Percentiles rank a stretch among this genome's conserved stretches.
These are phyloP conservation scores for Amanita phalloides DNA, from an alignment of 768 basidiomycete species.

Conservation along the genomic window DNA sequence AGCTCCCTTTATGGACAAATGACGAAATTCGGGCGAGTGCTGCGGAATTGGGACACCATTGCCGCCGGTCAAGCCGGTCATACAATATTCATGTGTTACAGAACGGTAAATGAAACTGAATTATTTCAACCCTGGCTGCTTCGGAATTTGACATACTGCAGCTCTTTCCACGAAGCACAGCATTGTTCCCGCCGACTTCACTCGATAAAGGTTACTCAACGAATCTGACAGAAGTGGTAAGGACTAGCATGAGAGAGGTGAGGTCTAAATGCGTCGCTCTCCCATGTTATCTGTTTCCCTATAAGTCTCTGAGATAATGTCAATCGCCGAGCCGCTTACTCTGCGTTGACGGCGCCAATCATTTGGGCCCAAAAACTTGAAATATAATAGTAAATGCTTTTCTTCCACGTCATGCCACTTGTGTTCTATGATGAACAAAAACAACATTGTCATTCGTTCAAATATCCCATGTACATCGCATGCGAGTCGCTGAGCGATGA, in stretches of 20 bases:
- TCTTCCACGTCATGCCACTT: neutral
- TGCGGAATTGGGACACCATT: neutral
- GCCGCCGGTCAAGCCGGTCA: neutral
- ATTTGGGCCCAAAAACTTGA: neutral
- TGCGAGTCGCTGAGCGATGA: neutral
- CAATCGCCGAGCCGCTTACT: neutral
- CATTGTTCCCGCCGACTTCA: neutral
- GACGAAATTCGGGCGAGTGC: neutral
- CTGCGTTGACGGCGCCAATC: neutral
- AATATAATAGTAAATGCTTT: neutral
- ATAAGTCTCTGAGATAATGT: neutral
- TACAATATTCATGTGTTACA: neutral
- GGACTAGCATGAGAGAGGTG: neutral
- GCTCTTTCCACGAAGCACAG: neutral
- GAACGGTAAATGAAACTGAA: neutral
- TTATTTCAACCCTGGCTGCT: neutral
- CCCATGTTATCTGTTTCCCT: neutral
- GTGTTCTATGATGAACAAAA: neutral
- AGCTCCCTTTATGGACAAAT: too few relatives aligned
- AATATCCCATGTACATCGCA: neutral
- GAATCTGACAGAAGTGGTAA: neutral
- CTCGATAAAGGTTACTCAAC: neutral
- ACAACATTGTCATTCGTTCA: too few relatives aligned
- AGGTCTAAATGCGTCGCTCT: neutral
- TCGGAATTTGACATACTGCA: too few relatives aligned